Evolutionary conservation across 129 eudicot species (phyloP), one percentile per base, ranked within the genome.

Genomic region (Flaveria ramosissima): DNA sequence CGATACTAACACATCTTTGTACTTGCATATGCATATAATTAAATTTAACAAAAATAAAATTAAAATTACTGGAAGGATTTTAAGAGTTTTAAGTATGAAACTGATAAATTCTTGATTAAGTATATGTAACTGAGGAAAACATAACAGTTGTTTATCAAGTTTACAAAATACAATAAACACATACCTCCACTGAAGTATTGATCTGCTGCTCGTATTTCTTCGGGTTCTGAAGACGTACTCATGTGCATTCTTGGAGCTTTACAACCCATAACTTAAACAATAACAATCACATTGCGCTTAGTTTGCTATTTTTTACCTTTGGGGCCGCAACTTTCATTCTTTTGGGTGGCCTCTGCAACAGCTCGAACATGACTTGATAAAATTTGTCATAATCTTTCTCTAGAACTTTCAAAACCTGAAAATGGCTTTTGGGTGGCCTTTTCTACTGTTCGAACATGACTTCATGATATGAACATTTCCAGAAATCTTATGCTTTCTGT

Each of bases 301-400:
- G 9, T 30, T 55, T 64, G 32, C 21, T 36, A 45, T 42, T 60
- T 57, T 69, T 27, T 47, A 55, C 74, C 70, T 83, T 78, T 76
- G 84, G 68, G 94, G 7, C 41, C 41, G 41, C 41, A 36, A 36
- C 41, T 36, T 36, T 36, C 41, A 36, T 47, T 47, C 71, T 73
- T 83, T 78, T 74, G 84, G 70, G 94, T 85, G 20, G 92, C 70
- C 81, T 88, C 41, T 36, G 41, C 41, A 0, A 36, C 7, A 0
- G 41, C 41, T 36, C 41, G 41, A 36, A 36, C 41, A 36, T 9
- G 41, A 84, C 86, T 51, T 45, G 43, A 36, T 42, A 2, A 67
- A 68, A 36, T 66, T 20, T 39, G 56, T 65, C 73, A 21, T 46
- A 43, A 45, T 24, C 75, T 16, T 36, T 68, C 60, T 68, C 56